Base-by-base conservation (phyloP, 2,329 filamentous ascomycete species). In the Colletotrichum navitas region DNA sequence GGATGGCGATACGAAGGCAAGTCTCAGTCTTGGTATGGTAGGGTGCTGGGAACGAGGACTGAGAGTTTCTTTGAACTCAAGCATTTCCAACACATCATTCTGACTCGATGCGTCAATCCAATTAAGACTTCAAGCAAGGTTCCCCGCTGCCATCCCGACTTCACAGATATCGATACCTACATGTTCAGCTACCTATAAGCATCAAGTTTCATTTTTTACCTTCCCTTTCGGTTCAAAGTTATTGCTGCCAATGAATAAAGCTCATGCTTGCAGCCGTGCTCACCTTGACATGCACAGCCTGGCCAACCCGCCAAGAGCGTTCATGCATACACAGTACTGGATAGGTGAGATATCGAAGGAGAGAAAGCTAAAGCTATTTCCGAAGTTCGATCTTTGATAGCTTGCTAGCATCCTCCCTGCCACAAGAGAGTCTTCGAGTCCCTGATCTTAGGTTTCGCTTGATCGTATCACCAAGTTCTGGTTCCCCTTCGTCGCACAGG, bases 111-210 rank as follows among this genome's bases (percentile, higher is more conserved):
- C 24, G 56, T 29, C 24, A 59, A 8, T 16, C 32, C 29, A 18
- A 21, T 21, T 34, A 14, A n/a, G 45, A 62, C 49, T 62, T n/a
- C 47, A 47, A 51, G 26, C 63, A 71, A 62, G 49, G 56, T 56
- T 60, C 10, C 41, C 47, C 61, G 45, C 66, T 61, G 63, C 16
- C 56, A 67, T 41, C 34, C 29, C 21, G 26, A 21, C 24, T 26
- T 26, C n/a, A 26, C 60, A n/a, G 0, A 11, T 14, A 24, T 16
- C 21, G 29, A 51, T n/a, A 47, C 41, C 41, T 52, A 47, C 41
- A 47, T 52, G 26, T 61, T 21, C n/a, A 11, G 36, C 34, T 58
- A 16, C 36, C 54, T 41, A 26, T 18, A n/a, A 34, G 29, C 49
- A 26, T 21, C 16, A 2, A 16, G 49, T 29, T 32, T 52, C 14